Conservation (phyloP, 2,329 filamentous ascomycete genomes). For the Dactylonectria estremocensis region DNA sequence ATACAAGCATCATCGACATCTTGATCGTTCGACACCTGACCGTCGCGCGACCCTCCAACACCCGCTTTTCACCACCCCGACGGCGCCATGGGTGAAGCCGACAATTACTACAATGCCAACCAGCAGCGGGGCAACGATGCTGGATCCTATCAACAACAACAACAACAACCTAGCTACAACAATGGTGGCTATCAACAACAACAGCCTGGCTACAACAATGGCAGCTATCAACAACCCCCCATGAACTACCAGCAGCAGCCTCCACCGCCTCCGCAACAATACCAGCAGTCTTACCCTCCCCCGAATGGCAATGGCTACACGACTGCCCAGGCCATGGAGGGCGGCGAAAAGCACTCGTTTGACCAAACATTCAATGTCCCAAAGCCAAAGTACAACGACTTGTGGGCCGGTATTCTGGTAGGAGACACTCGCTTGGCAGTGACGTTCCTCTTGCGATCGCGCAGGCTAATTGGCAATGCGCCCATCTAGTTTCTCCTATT, state of each 20-base stretch:
- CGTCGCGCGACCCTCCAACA: not conserved
- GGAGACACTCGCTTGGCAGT: slow-evolving; percentile 40
- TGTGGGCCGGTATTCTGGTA: slow-evolving; percentile 89
- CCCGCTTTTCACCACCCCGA: slow-evolving; percentile 14
- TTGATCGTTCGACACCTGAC: not conserved
- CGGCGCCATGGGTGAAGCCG: slow-evolving; percentile 54
- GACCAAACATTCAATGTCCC: slow-evolving; percentile 87
- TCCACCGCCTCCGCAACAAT: slow-evolving; percentile 43
- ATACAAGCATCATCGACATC: not conserved
- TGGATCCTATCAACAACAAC: slow-evolving; percentile 33
- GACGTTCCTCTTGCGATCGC: not conserved
- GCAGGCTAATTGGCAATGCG: not conserved
- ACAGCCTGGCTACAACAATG: slow-evolving; percentile 38
- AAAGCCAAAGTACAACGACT: slow-evolving; percentile 89
- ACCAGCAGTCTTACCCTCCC: slow-evolving; percentile 48
- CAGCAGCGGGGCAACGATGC: slow-evolving; percentile 37
- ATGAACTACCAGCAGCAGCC: slow-evolving; percentile 46
- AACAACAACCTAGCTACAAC: slow-evolving; percentile 38
- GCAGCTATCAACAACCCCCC: slow-evolving; percentile 47
- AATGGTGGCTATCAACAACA: slow-evolving; percentile 42
- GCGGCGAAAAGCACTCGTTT: slow-evolving; percentile 72
- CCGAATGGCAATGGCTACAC: slow-evolving; percentile 52
- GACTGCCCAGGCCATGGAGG: slow-evolving; percentile 55
- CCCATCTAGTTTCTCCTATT: slow-evolving; percentile 75
- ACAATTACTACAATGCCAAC: slow-evolving; percentile 51